phyloP scores from a whole-genome alignment of 2,329 filamentous ascomycete species.

The Sordariomycetes sp. region DNA sequence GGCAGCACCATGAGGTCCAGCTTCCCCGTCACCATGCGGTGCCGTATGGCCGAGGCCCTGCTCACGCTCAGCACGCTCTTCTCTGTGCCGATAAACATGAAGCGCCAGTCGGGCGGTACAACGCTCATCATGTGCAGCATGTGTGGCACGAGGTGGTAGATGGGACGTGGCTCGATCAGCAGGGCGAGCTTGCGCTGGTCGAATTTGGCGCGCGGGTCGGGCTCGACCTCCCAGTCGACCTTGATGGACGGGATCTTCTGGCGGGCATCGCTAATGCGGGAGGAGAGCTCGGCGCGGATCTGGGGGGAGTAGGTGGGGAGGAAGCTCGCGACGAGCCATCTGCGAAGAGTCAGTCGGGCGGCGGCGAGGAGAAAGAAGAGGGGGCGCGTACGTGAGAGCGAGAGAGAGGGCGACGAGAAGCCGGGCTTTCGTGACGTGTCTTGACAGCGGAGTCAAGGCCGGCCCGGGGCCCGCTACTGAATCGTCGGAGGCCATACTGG shows the following conservation, averaged over 20 bases:
- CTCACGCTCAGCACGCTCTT: conserved; percentile 33
- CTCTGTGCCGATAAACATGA: conserved; percentile 39
- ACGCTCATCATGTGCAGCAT: conserved; percentile 41
- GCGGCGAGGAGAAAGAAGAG: not conserved
- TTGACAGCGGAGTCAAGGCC: not conserved
- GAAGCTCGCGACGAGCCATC: conserved; percentile 28
- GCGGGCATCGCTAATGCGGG: conserved; percentile 25
- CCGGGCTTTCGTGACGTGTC: conserved; percentile 20
- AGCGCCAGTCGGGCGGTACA: conserved; percentile 43
- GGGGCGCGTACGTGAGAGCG: conserved; percentile 22
- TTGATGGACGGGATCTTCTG: conserved; percentile 27
- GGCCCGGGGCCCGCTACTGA: not conserved
- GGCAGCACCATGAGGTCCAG: conserved; percentile 38
- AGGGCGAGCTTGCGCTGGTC: conserved; percentile 41
- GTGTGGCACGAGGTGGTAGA: conserved; percentile 36
- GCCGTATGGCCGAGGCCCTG: conserved; percentile 32
- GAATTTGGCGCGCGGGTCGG: conserved; percentile 23
- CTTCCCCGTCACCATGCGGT: conserved; percentile 39
- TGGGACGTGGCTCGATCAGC: conserved; percentile 36
- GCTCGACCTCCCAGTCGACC: conserved; percentile 23
- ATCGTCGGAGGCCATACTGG: not conserved
- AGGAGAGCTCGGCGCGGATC: conserved; percentile 25
- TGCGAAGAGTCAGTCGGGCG: conserved; percentile 10
- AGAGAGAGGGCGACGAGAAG: conserved; percentile 23
- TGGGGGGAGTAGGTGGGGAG: conserved; percentile 30